Evolutionary conservation across 2,329 filamentous ascomycete species (phyloP), one percentile per base, ranked within the genome.

Genomic region (Didymella exigua): DNA sequence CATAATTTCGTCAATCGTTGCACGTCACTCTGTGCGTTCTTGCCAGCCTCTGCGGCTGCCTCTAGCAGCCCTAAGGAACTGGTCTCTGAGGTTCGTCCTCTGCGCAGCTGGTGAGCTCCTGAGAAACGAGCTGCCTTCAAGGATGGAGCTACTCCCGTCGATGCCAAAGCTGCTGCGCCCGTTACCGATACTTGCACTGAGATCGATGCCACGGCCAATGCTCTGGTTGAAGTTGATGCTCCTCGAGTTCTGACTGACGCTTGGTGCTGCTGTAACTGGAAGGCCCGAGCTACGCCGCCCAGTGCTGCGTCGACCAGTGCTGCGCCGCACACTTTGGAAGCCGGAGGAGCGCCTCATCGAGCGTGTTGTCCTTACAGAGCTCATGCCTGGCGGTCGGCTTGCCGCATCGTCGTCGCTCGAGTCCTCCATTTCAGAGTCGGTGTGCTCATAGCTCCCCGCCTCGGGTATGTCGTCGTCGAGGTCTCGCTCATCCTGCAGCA

Each of bases 371-470:
- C 60, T 53, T n/a, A 54, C 63, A 2, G 63, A 66, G 37, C 57
- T 63, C 29, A 64, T 51, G 8, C 63, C 64, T n/a, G 58, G 49
- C 18, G 59, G 54, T n/a, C 58, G 61, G n/a, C 47, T 51, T 23
- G 67, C 69, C 2, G 64, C 57, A 29, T 70, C 68, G 23, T 64
- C 67, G 40, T 60, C 63, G 24, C 52, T 55, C 10, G 63, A 65
- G 54, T 80, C 78, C 47, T 81, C 78, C 1, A 78, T 61, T 56
- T 82, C 80, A 11, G 81, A 82, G 59, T 83, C 81, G 3, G 81
- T 83, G 59, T 83, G 81, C 62, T 83, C 77, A 60, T 83, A 83
- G 59, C 76, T 79, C 19, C 81, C 81, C 4, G 79, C 80, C 60
- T 82, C 81, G 0, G 80, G 81, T 19, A 83, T 74, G 55, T 79